These are phyloP conservation scores for Gossypium bickii DNA, from an alignment of 345 rosid species.

Conservation along the genomic window DNA sequence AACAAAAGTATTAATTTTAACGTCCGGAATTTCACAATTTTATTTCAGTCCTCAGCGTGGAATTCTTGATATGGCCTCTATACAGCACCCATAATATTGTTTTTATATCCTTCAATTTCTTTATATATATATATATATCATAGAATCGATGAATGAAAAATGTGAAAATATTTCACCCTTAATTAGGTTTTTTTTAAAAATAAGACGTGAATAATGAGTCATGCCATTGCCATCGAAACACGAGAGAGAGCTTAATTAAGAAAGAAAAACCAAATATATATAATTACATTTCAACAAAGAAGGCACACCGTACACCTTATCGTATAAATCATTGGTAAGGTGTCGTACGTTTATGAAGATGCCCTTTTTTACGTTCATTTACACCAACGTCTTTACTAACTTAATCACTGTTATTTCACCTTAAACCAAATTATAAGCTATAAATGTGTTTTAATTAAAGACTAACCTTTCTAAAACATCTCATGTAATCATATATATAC, in stretches of 20 bases:
- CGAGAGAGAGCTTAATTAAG: neutral
- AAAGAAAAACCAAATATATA: neutral
- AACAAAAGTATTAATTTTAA: no score
- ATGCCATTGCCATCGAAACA: neutral
- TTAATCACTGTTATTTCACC: neutral
- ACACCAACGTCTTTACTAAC: neutral
- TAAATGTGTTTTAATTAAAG: neutral
- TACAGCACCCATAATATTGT: no score
- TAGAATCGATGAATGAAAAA: no score
- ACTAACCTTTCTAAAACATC: neutral
- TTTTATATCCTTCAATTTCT: no score
- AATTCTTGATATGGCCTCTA: no score
- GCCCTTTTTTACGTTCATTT: neutral
- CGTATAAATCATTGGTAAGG: neutral
- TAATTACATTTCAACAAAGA: neutral
- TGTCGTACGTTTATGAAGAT: neutral
- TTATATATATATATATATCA: no score
- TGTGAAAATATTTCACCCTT: neutral
- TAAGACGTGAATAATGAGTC: neutral
- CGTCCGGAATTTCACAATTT: no score
- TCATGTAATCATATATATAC: neutral
- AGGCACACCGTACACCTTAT: neutral
- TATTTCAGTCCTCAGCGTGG: no score
- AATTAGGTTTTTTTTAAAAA: neutral
- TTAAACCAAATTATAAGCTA: neutral